Percentiles rank a stretch among this genome's conserved stretches.
Conservation (phyloP, 2,329 filamentous ascomycete genomes). For the Coccinonectria pachysandricola region DNA sequence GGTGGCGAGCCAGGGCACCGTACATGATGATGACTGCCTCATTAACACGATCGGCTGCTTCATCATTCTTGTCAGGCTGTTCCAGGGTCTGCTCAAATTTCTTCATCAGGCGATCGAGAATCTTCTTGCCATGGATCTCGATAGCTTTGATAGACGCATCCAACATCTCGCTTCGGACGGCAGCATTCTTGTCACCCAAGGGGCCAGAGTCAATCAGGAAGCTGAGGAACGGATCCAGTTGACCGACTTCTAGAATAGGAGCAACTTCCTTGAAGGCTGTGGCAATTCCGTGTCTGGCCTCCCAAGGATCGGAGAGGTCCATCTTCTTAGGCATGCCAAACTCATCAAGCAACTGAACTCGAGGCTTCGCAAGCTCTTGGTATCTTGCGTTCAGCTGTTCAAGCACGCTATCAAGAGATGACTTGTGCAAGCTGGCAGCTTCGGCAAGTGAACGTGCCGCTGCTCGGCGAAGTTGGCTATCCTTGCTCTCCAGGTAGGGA, state of each 20-base stretch:
- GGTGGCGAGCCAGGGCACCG: conserved; percentile 80
- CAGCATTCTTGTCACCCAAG: conserved; percentile 68
- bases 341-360: conserved; percentile 74
- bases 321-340: conserved; percentile 91
- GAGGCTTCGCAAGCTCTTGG: conserved; percentile 67
- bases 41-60: conserved; percentile 80
- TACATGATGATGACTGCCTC: conserved; percentile 98
- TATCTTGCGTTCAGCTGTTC: conserved; percentile 61
- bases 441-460: conserved; percentile 75
- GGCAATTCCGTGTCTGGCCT: conserved; percentile 79
- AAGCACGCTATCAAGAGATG: conserved; percentile 52
- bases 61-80: conserved; percentile 68
- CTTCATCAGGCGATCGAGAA: conserved; percentile 84
- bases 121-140: conserved; percentile 65
- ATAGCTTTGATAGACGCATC: conserved; percentile 79
- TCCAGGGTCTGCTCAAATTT: conserved; percentile 86
- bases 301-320: conserved; percentile 83
- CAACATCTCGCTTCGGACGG: conserved; percentile 82
- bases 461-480: conserved; percentile 72
- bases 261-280: conserved; percentile 78
- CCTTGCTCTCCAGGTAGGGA: conserved; percentile 69
- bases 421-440: conserved; percentile 50
- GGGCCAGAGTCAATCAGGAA: conserved; percentile 83
- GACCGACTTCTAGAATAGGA: conserved; percentile 52
- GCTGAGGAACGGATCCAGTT: conserved; percentile 67